phyloP scores from a whole-genome alignment of 805 yeast genomes.

The Hagleromyces aurorensis region DNA sequence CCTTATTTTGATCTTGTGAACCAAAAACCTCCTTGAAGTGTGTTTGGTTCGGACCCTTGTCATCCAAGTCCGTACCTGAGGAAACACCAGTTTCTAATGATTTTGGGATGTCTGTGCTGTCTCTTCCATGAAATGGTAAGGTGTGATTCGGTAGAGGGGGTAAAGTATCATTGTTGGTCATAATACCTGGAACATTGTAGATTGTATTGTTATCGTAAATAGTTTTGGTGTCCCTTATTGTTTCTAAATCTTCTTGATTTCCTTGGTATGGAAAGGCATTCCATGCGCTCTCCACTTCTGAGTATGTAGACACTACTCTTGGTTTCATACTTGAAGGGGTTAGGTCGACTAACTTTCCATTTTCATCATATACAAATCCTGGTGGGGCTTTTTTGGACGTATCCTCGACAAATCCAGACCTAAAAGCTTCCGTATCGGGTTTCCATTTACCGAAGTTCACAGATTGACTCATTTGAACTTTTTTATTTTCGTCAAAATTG shows the following conservation, averaged over 20 bases:
- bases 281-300: slow-evolving; percentile 31
- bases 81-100: slow-evolving; percentile 6
- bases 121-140: slow-evolving; percentile 3
- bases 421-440: slow-evolving; percentile 41
- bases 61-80: slow-evolving; percentile 5
- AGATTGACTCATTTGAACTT: slow-evolving; percentile 9
- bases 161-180: slow-evolving; percentile 19
- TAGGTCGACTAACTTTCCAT: slow-evolving; percentile 27
- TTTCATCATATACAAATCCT: slow-evolving; percentile 30
- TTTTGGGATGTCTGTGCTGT: slow-evolving; percentile 9
- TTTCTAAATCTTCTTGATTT: slow-evolving; percentile 22
- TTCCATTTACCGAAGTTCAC: slow-evolving; percentile 36
- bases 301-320: slow-evolving; percentile 26
- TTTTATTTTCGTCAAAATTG: slow-evolving; percentile 5
- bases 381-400: slow-evolving; percentile 31
- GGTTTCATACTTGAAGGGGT: slow-evolving; percentile 27
- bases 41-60: slow-evolving; percentile 9
- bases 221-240: slow-evolving; percentile 30
- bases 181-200: slow-evolving; percentile 31
- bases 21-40: slow-evolving; percentile 11
- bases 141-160: slow-evolving; percentile 28
- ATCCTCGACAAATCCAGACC: slow-evolving; percentile 35
- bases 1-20: slow-evolving; percentile 25
- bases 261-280: slow-evolving; percentile 30
- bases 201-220: slow-evolving; percentile 31